phyloP scores from a whole-genome alignment of 805 yeast genomes.

The Wickerhamomyces chambardii region DNA sequence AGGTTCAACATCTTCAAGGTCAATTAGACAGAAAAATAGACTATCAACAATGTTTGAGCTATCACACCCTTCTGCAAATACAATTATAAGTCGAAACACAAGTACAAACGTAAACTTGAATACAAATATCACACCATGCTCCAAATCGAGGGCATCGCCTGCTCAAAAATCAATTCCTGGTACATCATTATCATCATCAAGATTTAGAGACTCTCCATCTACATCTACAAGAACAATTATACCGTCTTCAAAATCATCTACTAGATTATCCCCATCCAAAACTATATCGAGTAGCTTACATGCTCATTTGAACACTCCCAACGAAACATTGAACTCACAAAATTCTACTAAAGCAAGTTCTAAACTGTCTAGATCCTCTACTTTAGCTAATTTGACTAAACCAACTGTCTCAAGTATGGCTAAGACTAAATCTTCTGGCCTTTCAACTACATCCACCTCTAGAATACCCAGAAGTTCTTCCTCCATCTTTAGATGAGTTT shows the following conservation, averaged over 20 bases:
- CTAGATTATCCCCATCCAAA: neutral
- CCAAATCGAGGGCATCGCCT: no score
- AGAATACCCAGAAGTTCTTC: slow-evolving; percentile 3
- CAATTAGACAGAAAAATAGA: no score
- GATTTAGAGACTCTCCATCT: no score
- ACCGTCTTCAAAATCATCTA: neutral
- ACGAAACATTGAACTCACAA: no score
- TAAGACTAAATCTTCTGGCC: slow-evolving; percentile 8
- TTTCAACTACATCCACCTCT: neutral
- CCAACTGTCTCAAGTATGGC: slow-evolving; percentile 15
- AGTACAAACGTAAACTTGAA: no score
- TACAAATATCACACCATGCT: no score
- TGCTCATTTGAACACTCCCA: neutral
- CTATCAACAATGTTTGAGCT: no score
- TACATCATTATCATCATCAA: no score
- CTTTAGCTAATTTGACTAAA: slow-evolving; percentile 1
- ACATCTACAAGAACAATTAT: neutral
- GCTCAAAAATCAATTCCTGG: no score
- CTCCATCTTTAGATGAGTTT: no score
- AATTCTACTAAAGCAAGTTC: neutral
- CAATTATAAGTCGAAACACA: no score
- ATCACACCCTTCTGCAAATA: no score
- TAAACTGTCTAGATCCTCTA: neutral
- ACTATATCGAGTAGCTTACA: neutral
- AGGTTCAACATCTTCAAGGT: neutral